Conservation (phyloP, 306 rosid genomes). For the Bauhinia variegata region DNA sequence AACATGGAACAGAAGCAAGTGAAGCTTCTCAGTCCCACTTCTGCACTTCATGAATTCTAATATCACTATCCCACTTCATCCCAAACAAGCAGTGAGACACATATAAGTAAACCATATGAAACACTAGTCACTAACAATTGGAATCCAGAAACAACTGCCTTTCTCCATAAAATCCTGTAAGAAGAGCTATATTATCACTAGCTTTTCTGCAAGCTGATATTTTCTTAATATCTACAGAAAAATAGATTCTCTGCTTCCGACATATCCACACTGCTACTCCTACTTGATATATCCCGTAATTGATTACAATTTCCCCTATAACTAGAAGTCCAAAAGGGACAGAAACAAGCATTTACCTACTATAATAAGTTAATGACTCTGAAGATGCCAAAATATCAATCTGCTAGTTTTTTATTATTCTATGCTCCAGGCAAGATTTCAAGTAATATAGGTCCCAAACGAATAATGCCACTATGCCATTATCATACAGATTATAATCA, state of each 20-base stretch:
- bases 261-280: neutral
- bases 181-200: constrained; percentile 2
- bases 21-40: too few species aligned
- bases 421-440: neutral
- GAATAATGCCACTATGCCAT: too few species aligned
- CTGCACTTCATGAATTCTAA: too few species aligned
- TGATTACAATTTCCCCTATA: neutral
- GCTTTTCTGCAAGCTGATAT: constrained; percentile 19
- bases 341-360: neutral
- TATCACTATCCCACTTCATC: too few species aligned
- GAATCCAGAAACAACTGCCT: neutral
- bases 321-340: constrained; percentile 21
- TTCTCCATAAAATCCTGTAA: constrained; percentile 3
- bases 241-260: constrained; percentile 9
- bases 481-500: neutral
- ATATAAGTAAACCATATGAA: neutral
- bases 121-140: neutral
- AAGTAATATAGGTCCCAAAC: too few species aligned
- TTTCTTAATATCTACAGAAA: neutral
- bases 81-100: neutral
- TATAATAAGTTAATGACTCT: neutral
- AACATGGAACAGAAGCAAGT: too few species aligned
- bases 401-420: neutral
- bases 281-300: neutral
- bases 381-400: constrained; percentile 23